phyloP scores from a whole-genome alignment of 768 basidiomycete genomes.

The Boletus vermiculosoides region DNA sequence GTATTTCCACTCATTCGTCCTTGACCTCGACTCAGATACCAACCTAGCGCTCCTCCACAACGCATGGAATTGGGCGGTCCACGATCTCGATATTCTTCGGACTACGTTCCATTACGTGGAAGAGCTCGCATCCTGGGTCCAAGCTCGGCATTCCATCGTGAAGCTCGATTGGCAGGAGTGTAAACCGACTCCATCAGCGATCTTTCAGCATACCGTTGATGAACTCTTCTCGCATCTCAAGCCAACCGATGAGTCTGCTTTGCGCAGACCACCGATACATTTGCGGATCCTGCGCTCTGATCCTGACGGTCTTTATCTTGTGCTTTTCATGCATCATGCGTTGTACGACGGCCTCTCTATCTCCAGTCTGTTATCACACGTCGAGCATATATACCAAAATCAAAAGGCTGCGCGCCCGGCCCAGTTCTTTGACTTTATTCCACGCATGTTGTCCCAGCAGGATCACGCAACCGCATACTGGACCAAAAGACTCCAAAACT shows the following conservation, averaged over 20 bases:
- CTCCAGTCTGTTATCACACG: constrained; percentile 32
- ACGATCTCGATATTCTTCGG: constrained; percentile 40
- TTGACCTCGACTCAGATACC: constrained; percentile 17
- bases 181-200: constrained; percentile 3
- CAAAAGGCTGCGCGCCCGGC: constrained; percentile 2
- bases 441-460: constrained; percentile 39
- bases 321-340: constrained; percentile 47
- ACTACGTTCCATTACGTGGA: constrained; percentile 47
- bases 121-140: constrained; percentile 33
- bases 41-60: constrained; percentile 31
- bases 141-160: constrained; percentile 27
- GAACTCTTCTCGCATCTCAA: constrained; percentile 10
- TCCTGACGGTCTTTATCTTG: constrained; percentile 20
- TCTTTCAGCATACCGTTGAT: constrained; percentile 12
- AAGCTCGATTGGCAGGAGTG: constrained; percentile 26
- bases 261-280: constrained; percentile 33
- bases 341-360: constrained; percentile 48
- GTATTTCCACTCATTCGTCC: constrained; percentile 34
- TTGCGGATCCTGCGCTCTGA: constrained; percentile 18
- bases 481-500: constrained; percentile 28
- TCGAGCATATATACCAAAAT: constrained; percentile 34
- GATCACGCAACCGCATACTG: constrained; percentile 39
- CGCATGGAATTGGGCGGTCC: constrained; percentile 38
- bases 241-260: constrained; percentile 25
- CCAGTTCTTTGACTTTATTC: constrained; percentile 41